Percentiles rank a stretch among this genome's conserved stretches.
Evolutionary conservation across 345 rosid genomes (phyloP).

Genomic region (Xanthoceras sorbifolium): DNA sequence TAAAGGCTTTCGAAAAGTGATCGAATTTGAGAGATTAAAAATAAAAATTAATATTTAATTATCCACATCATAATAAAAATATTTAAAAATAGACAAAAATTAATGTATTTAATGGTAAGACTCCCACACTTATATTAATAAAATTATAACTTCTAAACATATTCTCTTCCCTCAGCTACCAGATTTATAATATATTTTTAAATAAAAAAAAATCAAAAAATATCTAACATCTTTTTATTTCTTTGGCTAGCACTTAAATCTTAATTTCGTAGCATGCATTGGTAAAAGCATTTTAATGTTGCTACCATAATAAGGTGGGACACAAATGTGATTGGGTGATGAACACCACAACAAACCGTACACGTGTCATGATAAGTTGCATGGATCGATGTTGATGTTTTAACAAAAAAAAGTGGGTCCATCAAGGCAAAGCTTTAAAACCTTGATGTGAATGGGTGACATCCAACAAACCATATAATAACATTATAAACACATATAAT

Average conservation of each 20-base stretch:
- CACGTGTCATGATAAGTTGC: conserved; percentile 1
- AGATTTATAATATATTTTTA: too few species aligned
- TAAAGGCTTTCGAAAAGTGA: conserved; percentile 12
- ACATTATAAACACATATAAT: neutral
- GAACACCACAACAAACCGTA: neutral
- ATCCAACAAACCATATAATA: conserved; percentile 21
- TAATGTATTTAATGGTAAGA: too few species aligned
- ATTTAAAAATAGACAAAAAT: too few species aligned
- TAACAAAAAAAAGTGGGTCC: neutral
- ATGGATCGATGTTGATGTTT: neutral
- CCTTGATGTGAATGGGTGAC: conserved; percentile 37
- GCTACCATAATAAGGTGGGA: neutral
- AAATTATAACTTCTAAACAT: too few species aligned
- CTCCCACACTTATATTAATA: too few species aligned
- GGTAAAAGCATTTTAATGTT: neutral
- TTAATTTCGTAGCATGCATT: too few species aligned
- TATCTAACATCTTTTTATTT: too few species aligned
- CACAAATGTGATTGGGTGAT: neutral
- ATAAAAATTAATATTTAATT: too few species aligned
- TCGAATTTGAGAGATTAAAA: neutral
- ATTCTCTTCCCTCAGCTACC: too few species aligned
- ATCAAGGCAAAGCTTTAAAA: neutral
- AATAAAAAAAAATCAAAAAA: too few species aligned
- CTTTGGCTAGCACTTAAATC: too few species aligned
- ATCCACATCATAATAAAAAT: too few species aligned